Base-by-base conservation (phyloP, 352 stramenopile species). In the Pythium phragmitis region DNA sequence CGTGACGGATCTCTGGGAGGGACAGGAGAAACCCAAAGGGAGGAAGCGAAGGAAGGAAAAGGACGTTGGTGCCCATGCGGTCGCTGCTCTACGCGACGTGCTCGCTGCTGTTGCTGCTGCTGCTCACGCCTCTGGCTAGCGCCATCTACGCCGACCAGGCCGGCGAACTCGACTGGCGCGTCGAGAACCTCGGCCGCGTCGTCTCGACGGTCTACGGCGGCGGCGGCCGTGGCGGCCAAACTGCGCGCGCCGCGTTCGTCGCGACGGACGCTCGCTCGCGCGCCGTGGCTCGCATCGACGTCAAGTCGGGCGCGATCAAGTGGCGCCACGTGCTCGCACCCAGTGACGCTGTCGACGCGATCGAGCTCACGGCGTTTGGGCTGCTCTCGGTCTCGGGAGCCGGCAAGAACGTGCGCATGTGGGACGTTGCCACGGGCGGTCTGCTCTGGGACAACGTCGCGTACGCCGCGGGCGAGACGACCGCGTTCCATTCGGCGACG, bases 121-220 rank as follows among this genome's bases (percentile, higher is more conserved):
- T 69, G 36, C 62, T 63, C 23, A 47, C 55, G 55, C 62, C 50
- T n/a, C 26, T 48, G 16, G 46, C 67, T 26, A 54, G 34, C 49
- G 82, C 70, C 17, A 77, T 94, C 48, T 92, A 80, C 65, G 79
- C 86, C 41, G 86, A 94, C 65, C 86, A 94, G 60, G 81, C 78
- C 6, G 86, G 83, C 3, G 69, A 92, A 58, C 84, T 92, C 54
- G 86, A 94, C 78, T 94, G 84, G 84, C 85, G 77, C 50, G 60
- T 74, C 14, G 57, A 90, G 66, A 79, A 91, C 57, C 49, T 94
- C 16, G 86, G 86, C 28, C 72, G 76, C 13, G 80, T 77, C 6
- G 67, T 70, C 7, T 56, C 73, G 4, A 81, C 86, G 36, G 79
- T 69, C 16, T 88, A 83, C 64, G 73, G 69, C 21, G 70, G 72